phyloP scores from a whole-genome alignment of 2,329 filamentous ascomycete genomes.

The Rhytidhysteron rufulum region DNA sequence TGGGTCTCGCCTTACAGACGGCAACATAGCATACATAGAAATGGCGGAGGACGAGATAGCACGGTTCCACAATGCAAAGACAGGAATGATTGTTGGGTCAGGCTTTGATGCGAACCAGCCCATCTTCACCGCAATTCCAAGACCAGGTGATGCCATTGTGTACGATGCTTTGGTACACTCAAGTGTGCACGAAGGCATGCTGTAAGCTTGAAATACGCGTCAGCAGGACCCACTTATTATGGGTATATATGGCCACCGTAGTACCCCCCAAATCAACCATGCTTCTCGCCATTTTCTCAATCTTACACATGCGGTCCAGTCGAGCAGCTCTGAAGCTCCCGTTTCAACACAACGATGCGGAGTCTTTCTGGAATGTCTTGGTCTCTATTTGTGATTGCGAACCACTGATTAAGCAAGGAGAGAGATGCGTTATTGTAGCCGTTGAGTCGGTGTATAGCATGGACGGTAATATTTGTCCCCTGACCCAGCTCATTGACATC shows the following conservation, averaged over 20 bases:
- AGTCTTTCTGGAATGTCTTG: conserved; percentile 24
- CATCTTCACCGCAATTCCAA: conserved; percentile 35
- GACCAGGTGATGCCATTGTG: conserved; percentile 46
- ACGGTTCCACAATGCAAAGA: conserved; percentile 52
- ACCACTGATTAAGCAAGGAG: conserved; percentile 13
- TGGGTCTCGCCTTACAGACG: conserved; percentile 58
- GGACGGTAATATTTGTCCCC: conserved; percentile 71
- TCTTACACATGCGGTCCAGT: too few species aligned
- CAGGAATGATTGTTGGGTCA: conserved; percentile 54
- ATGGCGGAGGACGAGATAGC: conserved; percentile 54
- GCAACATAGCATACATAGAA: conserved; percentile 57
- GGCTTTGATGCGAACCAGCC: conserved; percentile 41
- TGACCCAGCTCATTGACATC: conserved; percentile 57
- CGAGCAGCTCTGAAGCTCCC: conserved; percentile 47
- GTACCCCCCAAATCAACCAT: too few species aligned
- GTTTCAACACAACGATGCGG: conserved; percentile 58
- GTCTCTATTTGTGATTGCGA: not conserved
- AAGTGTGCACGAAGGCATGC: conserved; percentile 76
- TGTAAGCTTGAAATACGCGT: too few species aligned
- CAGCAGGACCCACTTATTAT: too few species aligned
- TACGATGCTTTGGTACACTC: conserved; percentile 76
- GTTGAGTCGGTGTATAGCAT: conserved; percentile 62
- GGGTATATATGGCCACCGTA: too few species aligned
- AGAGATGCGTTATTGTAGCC: conserved; percentile 29
- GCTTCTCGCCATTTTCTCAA: too few species aligned